A percentile compares a stretch with the other conserved stretches of the same genome.
Evolutionary conservation across 176 grass and related monocot species (phyloP).

Genomic region (Oryza officinalis): DNA sequence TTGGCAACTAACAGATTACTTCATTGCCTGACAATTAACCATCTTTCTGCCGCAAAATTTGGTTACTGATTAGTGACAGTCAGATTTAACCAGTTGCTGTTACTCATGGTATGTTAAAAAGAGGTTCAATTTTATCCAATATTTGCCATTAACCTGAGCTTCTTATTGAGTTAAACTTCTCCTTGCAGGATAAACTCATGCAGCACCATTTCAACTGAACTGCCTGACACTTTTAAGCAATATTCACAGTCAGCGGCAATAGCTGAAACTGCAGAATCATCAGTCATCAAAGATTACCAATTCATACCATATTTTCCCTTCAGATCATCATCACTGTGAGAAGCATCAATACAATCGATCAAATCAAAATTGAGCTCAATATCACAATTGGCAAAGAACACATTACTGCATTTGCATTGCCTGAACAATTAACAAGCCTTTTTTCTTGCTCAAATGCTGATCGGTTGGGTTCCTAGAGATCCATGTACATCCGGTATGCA

Average conservation of each 20-base stretch:
- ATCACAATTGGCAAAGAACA: neutral
- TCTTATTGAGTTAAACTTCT: too few relatives aligned
- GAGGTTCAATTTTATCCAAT: too few relatives aligned
- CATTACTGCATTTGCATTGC: neutral
- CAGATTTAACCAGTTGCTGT: neutral
- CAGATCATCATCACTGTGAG: neutral
- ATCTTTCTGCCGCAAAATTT: too few relatives aligned
- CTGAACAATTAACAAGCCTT: neutral
- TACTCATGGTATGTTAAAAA: neutral
- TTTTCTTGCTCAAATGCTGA: neutral
- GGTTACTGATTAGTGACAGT: too few relatives aligned
- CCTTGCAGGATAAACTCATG: too few relatives aligned
- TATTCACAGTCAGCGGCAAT: too few relatives aligned
- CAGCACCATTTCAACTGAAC: too few relatives aligned
- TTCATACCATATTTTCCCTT: neutral
- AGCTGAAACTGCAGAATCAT: too few relatives aligned
- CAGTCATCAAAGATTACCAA: neutral
- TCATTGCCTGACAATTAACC: too few relatives aligned
- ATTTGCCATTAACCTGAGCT: too few relatives aligned
- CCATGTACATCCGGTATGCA: conserved; percentile 88
- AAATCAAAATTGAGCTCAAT: neutral
- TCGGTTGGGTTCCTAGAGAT: conserved; percentile 45
- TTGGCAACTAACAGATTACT: too few relatives aligned
- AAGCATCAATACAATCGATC: neutral
- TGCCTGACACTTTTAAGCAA: too few relatives aligned